These are phyloP conservation scores for Carex pumila DNA, from an alignment of 176 grass and related monocot species.

Conservation along the genomic window DNA sequence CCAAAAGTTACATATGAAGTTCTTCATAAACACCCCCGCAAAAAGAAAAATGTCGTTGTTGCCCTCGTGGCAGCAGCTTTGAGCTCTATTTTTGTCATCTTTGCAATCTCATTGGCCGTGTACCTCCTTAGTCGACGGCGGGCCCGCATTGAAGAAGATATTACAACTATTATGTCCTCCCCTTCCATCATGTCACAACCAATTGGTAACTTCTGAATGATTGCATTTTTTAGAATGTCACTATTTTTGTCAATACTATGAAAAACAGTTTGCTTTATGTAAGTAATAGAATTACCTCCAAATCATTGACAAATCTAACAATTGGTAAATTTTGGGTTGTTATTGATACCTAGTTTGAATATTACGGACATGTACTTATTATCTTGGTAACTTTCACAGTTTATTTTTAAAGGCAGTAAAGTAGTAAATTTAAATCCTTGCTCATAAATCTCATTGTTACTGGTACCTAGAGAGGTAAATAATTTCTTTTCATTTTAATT, in stretches of 20 bases:
- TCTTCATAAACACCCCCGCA: conserved; percentile 30
- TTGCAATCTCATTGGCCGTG: conserved; percentile 54
- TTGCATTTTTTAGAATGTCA: not conserved
- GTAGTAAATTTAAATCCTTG: not conserved
- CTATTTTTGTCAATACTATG: not conserved
- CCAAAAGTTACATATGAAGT: conserved; percentile 37
- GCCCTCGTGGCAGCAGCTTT: conserved; percentile 40
- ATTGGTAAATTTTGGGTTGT: not conserved
- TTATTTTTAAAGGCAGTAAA: not conserved
- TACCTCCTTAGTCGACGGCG: conserved; percentile 13
- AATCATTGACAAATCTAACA: not conserved
- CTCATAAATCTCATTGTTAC: conserved; percentile 18
- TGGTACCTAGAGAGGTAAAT: conserved; percentile 19
- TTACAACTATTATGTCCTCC: conserved; percentile 10
- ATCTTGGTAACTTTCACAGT: not conserved
- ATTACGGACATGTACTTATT: not conserved
- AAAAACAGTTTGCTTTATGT: not conserved
- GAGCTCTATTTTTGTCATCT: conserved; percentile 32
- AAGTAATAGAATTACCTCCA: not conserved
- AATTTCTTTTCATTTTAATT: conserved; percentile 14
- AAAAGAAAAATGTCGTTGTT: conserved; percentile 33
- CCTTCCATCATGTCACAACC: conserved; percentile 12
- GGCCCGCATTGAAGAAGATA: conserved; percentile 15
- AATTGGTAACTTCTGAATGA: conserved; percentile 5
- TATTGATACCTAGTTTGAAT: not conserved